A percentile compares a stretch with the other conserved stretches of the same genome.
Conservation (phyloP, 345 rosid species). For the Diplotaxis tenuifolia region DNA sequence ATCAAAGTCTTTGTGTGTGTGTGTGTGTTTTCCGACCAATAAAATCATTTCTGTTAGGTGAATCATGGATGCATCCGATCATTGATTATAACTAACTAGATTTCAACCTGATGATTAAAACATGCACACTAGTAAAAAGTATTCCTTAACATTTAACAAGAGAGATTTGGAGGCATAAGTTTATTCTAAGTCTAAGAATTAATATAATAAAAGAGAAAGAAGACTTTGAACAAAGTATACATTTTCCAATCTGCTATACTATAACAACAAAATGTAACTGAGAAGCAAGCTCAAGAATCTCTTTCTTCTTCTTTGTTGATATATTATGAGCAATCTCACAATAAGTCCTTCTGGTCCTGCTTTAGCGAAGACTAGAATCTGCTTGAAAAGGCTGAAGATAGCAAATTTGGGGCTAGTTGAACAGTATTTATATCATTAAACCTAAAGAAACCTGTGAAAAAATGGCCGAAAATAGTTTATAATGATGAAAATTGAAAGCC, state of each 20-base stretch:
- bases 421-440: neutral
- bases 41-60: neutral
- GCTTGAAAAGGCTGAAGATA: neutral
- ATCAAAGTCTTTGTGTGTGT: neutral
- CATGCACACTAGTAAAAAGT: neutral
- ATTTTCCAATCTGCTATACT: neutral
- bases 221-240: neutral
- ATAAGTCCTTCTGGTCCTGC: neutral
- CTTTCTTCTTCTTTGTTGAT: neutral
- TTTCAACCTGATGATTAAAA: neutral
- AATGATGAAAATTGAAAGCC: neutral
- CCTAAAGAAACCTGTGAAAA: neutral
- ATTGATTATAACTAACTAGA: neutral
- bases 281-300: neutral
- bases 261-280: neutral
- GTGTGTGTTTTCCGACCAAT: neutral
- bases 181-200: neutral
- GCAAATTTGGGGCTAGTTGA: neutral
- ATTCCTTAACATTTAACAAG: neutral
- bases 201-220: neutral
- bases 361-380: neutral
- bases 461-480: neutral
- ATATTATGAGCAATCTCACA: neutral
- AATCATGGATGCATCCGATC: neutral
- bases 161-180: neutral